Percentiles rank a stretch among this genome's conserved stretches.
Conservation (phyloP, 805 yeast species). For the Ogataea glucozyma region DNA sequence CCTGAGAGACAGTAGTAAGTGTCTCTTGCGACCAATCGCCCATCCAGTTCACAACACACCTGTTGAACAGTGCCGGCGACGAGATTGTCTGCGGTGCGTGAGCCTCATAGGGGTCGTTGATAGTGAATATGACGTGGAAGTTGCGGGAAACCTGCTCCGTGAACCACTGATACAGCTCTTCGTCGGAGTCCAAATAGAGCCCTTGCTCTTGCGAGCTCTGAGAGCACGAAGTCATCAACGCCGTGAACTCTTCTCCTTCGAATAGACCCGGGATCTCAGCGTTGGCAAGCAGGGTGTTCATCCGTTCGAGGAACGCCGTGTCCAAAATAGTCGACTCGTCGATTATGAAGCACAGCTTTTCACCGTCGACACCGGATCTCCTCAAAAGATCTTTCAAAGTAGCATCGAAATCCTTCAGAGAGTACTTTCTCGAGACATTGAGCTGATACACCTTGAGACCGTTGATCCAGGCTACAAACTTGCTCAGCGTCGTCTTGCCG, state of each 20-base stretch:
- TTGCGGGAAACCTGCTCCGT: slow-evolving; percentile 63
- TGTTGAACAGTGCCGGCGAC: slow-evolving; percentile 86
- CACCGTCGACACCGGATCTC: slow-evolving; percentile 54
- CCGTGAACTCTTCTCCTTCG: slow-evolving; percentile 64
- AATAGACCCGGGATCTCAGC: slow-evolving; percentile 91
- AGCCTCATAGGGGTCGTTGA: slow-evolving; percentile 50
- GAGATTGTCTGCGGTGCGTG: slow-evolving; percentile 51
- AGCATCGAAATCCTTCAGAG: slow-evolving; percentile 64
- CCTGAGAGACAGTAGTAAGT: slow-evolving; percentile 48
- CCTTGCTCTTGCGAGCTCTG: slow-evolving; percentile 64
- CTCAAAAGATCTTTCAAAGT: slow-evolving; percentile 57
- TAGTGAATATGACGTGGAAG: slow-evolving; percentile 80
- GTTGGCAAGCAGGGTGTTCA: slow-evolving; percentile 92
- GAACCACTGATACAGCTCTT: slow-evolving; percentile 78
- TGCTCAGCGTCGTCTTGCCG: slow-evolving; percentile 74
- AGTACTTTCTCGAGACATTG: slow-evolving; percentile 53
- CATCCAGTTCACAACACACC: slow-evolving; percentile 89
- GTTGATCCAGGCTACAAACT: slow-evolving; percentile 90
- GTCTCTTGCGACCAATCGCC: slow-evolving; percentile 72
- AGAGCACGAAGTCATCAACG: slow-evolving; percentile 54
- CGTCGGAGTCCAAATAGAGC: slow-evolving; percentile 59
- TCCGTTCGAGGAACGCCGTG: slow-evolving; percentile 79
- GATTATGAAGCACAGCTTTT: slow-evolving; percentile 66
- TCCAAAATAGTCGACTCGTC: slow-evolving; percentile 81
- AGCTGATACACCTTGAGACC: slow-evolving; percentile 67